Conservation (phyloP, 805 yeast species). For the Wickerhamiella cacticola region DNA sequence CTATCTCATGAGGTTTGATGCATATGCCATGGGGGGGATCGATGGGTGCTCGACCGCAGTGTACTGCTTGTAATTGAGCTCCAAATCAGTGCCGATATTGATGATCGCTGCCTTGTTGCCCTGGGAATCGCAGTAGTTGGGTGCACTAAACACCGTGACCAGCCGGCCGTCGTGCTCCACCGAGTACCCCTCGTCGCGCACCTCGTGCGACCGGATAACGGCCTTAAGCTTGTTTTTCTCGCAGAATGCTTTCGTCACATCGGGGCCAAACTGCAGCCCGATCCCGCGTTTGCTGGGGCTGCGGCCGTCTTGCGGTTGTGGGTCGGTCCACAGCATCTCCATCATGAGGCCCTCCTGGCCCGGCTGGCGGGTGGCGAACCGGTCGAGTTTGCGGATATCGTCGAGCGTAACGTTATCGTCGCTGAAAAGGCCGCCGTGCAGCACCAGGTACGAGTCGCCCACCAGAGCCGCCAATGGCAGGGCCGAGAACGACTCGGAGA, state of each 20-base stretch:
- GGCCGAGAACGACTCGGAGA: conserved; percentile 72
- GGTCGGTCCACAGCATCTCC: conserved; percentile 98
- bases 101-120: conserved; percentile 88
- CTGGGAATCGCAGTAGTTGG: conserved; percentile 88
- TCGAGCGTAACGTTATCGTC: conserved; percentile 57
- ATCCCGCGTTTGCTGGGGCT: conserved; percentile 88
- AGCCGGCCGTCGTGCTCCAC: conserved; percentile 76
- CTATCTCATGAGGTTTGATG: conserved; percentile 30
- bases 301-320: conserved; percentile 66
- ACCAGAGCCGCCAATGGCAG: conserved; percentile 79
- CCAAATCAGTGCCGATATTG: conserved; percentile 44
- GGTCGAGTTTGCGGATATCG: conserved; percentile 59
- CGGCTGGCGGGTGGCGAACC: conserved; percentile 64
- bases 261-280: conserved; percentile 95
- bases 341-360: conserved; percentile 85
- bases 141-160: conserved; percentile 95
- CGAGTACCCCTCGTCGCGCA: conserved; percentile 81
- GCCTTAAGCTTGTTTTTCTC: conserved; percentile 58
- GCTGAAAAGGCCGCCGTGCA: conserved; percentile 94
- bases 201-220: conserved; percentile 89
- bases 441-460: conserved; percentile 65
- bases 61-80: conserved; percentile 48
- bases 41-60: conserved; percentile 83
- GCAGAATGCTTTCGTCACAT: conserved; percentile 72
- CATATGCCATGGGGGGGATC: conserved; percentile 89